These are phyloP conservation scores for Penicillium palitans DNA, from an alignment of 2,329 filamentous ascomycete genomes.

Conservation along the genomic window DNA sequence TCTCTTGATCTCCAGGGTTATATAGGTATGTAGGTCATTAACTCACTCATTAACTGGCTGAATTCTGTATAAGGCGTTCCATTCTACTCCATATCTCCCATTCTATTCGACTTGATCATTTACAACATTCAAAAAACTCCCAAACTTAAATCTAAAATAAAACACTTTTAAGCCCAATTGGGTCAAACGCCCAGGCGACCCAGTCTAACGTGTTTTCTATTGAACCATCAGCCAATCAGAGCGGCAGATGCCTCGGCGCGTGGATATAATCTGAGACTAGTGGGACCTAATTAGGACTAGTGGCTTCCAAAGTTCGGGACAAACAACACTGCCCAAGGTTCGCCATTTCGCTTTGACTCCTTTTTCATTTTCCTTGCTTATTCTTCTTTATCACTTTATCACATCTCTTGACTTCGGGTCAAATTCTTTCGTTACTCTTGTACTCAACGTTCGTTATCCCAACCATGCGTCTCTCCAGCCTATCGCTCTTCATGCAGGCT, in stretches of 20 bases:
- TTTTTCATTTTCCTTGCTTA: slow-evolving; percentile 14
- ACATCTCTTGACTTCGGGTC: slow-evolving; percentile 11
- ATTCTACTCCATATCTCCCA: not conserved
- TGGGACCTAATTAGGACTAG: not conserved
- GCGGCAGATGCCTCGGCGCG: not conserved
- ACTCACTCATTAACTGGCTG: not conserved
- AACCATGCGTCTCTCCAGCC: slow-evolving; percentile 35
- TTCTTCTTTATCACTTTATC: slow-evolving; percentile 4
- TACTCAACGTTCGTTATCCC: slow-evolving; percentile 5
- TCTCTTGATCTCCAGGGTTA: not conserved
- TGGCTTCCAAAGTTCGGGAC: not conserved
- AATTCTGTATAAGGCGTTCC: not conserved
- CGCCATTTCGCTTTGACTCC: slow-evolving; percentile 11
- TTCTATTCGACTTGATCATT: not conserved
- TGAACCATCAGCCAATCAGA: not conserved
- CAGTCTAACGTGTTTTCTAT: slow-evolving; percentile 8
- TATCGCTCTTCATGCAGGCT: slow-evolving; percentile 36
- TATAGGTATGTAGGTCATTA: not conserved
- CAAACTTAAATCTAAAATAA: not conserved
- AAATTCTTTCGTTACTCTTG: slow-evolving; percentile 7
- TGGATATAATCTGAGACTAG: slow-evolving; percentile 2
- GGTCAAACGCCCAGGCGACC: not conserved
- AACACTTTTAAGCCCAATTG: not conserved
- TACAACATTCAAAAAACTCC: not conserved
- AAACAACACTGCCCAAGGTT: slow-evolving; percentile 2